phyloP scores from a whole-genome alignment of 305 asterid species.

The Fraxinus platypoda region DNA sequence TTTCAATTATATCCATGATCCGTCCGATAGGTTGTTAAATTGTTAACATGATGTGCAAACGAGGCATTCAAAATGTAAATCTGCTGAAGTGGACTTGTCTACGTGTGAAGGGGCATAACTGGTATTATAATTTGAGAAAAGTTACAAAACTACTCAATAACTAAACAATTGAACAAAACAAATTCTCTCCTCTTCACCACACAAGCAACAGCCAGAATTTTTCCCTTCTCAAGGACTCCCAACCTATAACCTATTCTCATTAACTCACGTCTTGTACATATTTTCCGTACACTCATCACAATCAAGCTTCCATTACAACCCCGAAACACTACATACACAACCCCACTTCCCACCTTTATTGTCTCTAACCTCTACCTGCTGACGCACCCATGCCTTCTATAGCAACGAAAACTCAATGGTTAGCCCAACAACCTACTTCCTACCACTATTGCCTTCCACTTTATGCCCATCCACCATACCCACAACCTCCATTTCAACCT shows the following conservation, averaged over 20 bases:
- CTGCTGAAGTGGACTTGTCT: background rate
- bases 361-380: background rate
- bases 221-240: background rate
- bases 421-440: background rate
- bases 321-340: background rate
- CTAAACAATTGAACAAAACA: background rate
- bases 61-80: background rate
- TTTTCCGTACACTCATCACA: background rate
- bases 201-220: background rate
- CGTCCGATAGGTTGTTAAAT: background rate
- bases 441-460: background rate
- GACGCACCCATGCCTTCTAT: background rate
- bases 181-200: background rate
- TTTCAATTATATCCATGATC: background rate
- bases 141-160: background rate
- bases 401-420: background rate
- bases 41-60: background rate
- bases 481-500: background rate
- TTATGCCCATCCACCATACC: background rate
- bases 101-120: background rate
- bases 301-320: background rate
- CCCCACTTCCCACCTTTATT: background rate
- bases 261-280: background rate
- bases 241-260: background rate
- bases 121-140: background rate